Percentiles rank a stretch among this genome's conserved stretches.
phyloP scores from a whole-genome alignment of 2,329 filamentous ascomycete species.

The Leptographium radiaticola region DNA sequence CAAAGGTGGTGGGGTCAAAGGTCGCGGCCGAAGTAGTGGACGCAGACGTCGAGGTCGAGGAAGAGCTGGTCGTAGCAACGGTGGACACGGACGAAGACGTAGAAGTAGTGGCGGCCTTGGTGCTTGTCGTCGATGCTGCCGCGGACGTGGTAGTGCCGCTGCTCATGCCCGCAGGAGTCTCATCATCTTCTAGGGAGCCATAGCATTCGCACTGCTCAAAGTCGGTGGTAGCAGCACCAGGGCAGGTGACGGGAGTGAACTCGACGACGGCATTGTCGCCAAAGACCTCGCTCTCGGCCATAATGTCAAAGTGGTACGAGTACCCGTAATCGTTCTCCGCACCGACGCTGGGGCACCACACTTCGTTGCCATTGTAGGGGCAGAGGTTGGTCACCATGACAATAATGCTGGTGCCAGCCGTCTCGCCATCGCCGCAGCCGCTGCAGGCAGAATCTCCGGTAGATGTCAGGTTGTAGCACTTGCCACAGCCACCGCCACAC shows the following conservation, averaged over 20 bases:
- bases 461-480: constrained; percentile 17
- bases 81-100: not conserved
- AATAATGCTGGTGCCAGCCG: constrained; percentile 14
- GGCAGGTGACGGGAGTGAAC: constrained; percentile 19
- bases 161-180: not conserved
- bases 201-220: constrained; percentile 16
- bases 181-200: constrained; percentile 1
- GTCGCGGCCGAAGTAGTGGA: not conserved
- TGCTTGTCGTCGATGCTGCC: not conserved
- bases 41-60: not conserved
- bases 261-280: constrained; percentile 21
- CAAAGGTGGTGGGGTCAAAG: not conserved
- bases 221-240: constrained; percentile 13
- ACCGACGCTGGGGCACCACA: constrained; percentile 21
- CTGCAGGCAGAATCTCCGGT: constrained; percentile 14
- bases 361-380: constrained; percentile 20
- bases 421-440: constrained; percentile 13
- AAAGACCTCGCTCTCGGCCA: constrained; percentile 18
- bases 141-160: not conserved
- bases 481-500: constrained; percentile 18
- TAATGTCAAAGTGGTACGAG: constrained; percentile 24
- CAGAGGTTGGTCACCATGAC: constrained; percentile 24
- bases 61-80: not conserved
- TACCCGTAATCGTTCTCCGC: constrained; percentile 20
- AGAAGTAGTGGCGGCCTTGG: no score